phyloP scores from a whole-genome alignment of 73 alveolate genomes.

The Uronychia setigera region DNA sequence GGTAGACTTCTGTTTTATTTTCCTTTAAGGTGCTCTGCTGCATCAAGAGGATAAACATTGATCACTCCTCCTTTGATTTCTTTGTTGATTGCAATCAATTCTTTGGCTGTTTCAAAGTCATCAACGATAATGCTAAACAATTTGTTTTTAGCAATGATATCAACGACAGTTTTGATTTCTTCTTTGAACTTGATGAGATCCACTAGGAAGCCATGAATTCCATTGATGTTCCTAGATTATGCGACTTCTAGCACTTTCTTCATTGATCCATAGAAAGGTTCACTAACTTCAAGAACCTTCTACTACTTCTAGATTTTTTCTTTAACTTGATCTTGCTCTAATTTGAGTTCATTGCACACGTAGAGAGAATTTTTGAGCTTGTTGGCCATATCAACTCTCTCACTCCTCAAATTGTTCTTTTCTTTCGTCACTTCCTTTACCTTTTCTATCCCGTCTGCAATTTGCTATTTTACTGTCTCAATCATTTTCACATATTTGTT shows the following conservation, averaged over 20 bases:
- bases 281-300: conserved; percentile 37
- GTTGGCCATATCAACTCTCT: too few relatives aligned
- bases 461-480: too few relatives aligned
- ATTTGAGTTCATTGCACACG: conserved; percentile 8
- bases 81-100: conserved; percentile 77
- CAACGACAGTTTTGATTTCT: conserved; percentile 78
- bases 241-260: conserved; percentile 14
- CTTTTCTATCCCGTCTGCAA: too few relatives aligned
- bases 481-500: too few relatives aligned
- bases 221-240: conserved; percentile 55
- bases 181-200: conserved; percentile 76
- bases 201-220: conserved; percentile 77
- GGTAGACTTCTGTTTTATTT: conserved; percentile 49
- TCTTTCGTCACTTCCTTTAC: too few relatives aligned
- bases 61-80: conserved; percentile 91
- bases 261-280: conserved; percentile 30
- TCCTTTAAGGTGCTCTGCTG: conserved; percentile 44
- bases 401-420: too few relatives aligned
- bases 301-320: conserved; percentile 32
- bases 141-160: conserved; percentile 78
- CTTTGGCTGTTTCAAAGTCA: conserved; percentile 79
- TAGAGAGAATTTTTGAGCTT: background rate
- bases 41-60: conserved; percentile 78
- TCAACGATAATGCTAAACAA: conserved; percentile 82
- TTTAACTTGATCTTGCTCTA: conserved; percentile 26